These are phyloP conservation scores for Cladorrhinum sp. DNA, from an alignment of 2,329 filamentous ascomycete genomes.

Conservation along the genomic window DNA sequence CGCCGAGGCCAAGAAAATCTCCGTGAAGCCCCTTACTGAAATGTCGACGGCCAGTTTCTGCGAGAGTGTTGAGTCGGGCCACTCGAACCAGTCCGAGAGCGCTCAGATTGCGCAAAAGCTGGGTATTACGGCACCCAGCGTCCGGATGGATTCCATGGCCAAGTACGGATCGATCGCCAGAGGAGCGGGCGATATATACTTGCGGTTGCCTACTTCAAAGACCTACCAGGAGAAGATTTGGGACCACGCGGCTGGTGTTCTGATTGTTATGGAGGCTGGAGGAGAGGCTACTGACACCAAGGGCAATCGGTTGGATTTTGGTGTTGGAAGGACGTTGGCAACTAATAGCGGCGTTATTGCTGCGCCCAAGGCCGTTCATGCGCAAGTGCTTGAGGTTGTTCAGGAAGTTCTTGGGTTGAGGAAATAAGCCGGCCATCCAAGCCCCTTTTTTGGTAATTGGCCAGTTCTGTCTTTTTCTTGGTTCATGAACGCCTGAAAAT, in stretches of 20 bases:
- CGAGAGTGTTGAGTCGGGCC: constrained; percentile 90
- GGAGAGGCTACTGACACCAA: constrained; percentile 87
- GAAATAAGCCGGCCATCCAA: constrained; percentile 39
- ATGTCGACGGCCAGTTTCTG: constrained; percentile 86
- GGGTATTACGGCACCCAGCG: constrained; percentile 83
- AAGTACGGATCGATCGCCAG: constrained; percentile 96
- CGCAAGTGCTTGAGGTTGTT: constrained; percentile 73
- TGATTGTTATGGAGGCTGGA: constrained; percentile 92
- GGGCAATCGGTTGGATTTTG: constrained; percentile 83
- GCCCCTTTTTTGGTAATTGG: not conserved
- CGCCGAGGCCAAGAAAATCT: constrained; percentile 59
- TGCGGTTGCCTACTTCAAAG: constrained; percentile 74
- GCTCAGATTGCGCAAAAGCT: constrained; percentile 78
- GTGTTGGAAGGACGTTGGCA: constrained; percentile 76
- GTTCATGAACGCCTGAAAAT: constrained; percentile 8
- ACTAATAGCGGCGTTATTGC: constrained; percentile 94
- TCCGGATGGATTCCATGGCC: constrained; percentile 96
- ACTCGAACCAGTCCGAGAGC: constrained; percentile 87
- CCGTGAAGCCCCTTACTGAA: constrained; percentile 73
- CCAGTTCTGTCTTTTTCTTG: not conserved
- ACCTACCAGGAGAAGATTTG: constrained; percentile 99
- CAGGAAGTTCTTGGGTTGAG: constrained; percentile 67
- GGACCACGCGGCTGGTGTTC: constrained; percentile 94
- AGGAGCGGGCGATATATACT: constrained; percentile 90
- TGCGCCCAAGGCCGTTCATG: constrained; percentile 73